These are phyloP conservation scores for Selaginella moellendorffii DNA, from an alignment of 75 land plant species.

Conservation along the genomic window DNA sequence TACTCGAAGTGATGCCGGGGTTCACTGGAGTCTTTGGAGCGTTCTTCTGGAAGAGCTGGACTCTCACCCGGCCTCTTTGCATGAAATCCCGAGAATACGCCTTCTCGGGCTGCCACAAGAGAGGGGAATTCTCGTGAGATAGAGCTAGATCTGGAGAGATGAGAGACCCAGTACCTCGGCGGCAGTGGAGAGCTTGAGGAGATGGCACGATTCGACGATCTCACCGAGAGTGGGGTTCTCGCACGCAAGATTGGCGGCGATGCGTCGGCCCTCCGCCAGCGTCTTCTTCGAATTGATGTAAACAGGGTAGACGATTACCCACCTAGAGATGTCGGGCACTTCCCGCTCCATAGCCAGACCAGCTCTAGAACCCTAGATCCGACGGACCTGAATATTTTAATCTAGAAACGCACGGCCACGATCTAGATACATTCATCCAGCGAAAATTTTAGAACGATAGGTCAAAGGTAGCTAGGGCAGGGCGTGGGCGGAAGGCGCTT, in stretches of 20 bases:
- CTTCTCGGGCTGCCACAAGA: slow-evolving; percentile 44
- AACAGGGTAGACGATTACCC: slow-evolving; percentile 64
- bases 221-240: slow-evolving; percentile 73
- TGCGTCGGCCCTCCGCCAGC: slow-evolving; percentile 66
- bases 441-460: too few relatives aligned
- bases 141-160: background rate
- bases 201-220: slow-evolving; percentile 58
- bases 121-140: background rate
- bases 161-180: slow-evolving; percentile 46
- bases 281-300: slow-evolving; percentile 89
- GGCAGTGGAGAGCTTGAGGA: slow-evolving; percentile 42
- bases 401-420: too few relatives aligned
- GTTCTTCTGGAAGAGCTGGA: slow-evolving; percentile 55
- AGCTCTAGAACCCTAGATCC: background rate
- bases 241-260: slow-evolving; percentile 42
- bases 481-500: too few relatives aligned
- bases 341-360: background rate
- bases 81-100: slow-evolving; percentile 84
- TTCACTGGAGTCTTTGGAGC: slow-evolving; percentile 29
- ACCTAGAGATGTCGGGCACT: slow-evolving; percentile 31
- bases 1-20: slow-evolving; percentile 61
- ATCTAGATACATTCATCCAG: too few relatives aligned
- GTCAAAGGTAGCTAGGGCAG: too few relatives aligned
- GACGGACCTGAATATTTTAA: too few relatives aligned
- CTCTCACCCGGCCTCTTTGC: slow-evolving; percentile 77